Evolutionary conservation across 2,329 filamentous ascomycete species (phyloP), one percentile per base, ranked within the genome.

Genomic region (Colletotrichum gigasporum): DNA sequence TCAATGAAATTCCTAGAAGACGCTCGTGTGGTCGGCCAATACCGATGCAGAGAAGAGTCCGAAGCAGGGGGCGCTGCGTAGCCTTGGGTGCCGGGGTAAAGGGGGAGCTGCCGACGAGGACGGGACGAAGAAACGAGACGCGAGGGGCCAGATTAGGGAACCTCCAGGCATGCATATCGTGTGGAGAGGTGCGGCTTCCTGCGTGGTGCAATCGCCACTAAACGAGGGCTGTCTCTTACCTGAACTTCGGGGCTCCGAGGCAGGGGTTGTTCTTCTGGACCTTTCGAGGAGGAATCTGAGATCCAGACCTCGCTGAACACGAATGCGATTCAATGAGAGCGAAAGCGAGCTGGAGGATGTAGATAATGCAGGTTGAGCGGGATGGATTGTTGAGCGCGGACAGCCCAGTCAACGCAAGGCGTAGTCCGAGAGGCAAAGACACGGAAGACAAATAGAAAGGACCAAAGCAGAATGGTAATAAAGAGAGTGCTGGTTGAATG

Each of bases 21-120:
- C 62, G 54, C 47, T 65, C 35, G 54, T 56, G 35, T 48, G 62
- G 28, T 55, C 50, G 65, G 53, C 65, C 65, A 67, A 67, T 67
- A 47, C 65, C 18, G 51, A 67, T 56, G 47, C 37, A 67, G 62
- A 65, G 65, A 65, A 67, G 65, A 62, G 62, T 42, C 65, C 61
- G 55, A 65, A 52, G 50, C 65, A 67, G 63, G 57, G 65, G 51
- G 28, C 3, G 55, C 45, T 47, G 34, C 45, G 53, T 63, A 56
- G 65, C 51, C 35, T 55, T 42, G 64, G 32, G 52, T 37, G 44
- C 63, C 35, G 47, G 63, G 39, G 51, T 66, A 30, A 45, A 41
- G 35, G 55, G 52, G 56, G 50, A 67, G 45, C 52, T 62, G 52
- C 63, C 63, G 47, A 66, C 47, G 42, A 67, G 54, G 52, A 59